Percentiles rank a stretch among this genome's conserved stretches.
phyloP scores from a whole-genome alignment of 148 eudicot genomes.

The Silene latifolia region DNA sequence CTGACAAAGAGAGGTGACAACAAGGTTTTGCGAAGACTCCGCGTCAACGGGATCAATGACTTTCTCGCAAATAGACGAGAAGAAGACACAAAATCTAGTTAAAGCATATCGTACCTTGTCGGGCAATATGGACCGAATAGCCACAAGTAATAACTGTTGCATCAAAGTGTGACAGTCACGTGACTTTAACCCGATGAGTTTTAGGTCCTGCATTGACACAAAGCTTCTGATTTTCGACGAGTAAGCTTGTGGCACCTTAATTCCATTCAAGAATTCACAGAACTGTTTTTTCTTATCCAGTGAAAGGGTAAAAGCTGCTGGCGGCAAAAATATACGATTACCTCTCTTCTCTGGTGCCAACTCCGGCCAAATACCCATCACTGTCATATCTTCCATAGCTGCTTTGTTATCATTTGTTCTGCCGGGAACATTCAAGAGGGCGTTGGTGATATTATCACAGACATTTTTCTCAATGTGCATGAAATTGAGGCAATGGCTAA shows the following conservation, averaged over 20 bases:
- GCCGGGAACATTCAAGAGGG: not conserved
- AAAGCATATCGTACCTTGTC: not conserved
- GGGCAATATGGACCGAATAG: not conserved
- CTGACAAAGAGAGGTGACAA: not conserved
- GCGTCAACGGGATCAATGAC: not conserved
- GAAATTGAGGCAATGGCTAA: no score
- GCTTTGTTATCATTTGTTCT: not conserved
- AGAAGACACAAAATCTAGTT: not conserved
- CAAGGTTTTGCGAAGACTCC: no score
- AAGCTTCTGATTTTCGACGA: no score
- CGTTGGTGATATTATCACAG: not conserved
- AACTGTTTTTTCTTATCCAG: not conserved
- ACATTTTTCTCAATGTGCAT: no score
- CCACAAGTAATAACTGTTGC: not conserved
- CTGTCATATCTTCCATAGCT: no score
- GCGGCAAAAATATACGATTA: no score
- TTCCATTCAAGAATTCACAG: conserved; percentile 4
- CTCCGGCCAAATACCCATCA: no score
- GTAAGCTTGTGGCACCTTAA: no score
- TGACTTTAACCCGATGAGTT: not conserved
- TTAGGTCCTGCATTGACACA: no score
- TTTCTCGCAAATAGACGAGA: not conserved
- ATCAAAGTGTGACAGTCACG: not conserved
- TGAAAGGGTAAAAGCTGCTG: not conserved
- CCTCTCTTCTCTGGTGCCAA: no score